These are phyloP conservation scores for Zymoseptoria passerinii DNA, from an alignment of 2,329 filamentous ascomycete genomes.

Conservation along the genomic window DNA sequence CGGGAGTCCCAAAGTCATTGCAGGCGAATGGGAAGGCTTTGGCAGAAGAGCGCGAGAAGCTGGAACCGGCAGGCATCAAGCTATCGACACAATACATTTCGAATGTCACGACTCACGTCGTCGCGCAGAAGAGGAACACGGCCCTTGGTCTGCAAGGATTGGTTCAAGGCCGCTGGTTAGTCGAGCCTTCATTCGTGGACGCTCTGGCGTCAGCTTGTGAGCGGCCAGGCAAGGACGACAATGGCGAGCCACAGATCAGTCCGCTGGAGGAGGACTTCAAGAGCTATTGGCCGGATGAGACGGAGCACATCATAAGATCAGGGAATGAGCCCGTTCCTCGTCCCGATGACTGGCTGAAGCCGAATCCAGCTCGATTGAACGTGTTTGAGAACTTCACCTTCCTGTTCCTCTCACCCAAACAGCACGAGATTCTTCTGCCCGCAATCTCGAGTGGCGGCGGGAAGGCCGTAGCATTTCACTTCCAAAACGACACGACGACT, in stretches of 20 bases:
- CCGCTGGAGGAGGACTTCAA: conserved; percentile 73
- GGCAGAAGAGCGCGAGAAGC: conserved; percentile 50
- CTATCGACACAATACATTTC: conserved; percentile 64
- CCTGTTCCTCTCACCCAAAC: conserved; percentile 68
- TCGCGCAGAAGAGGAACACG: conserved; percentile 83
- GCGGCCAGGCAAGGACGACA: conserved; percentile 12
- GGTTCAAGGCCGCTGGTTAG: conserved; percentile 70
- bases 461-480: conserved; percentile 63
- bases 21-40: conserved; percentile 47
- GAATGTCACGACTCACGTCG: conserved; percentile 71
- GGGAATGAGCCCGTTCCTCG: conserved; percentile 67
- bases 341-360: conserved; percentile 55
- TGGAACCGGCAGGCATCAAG: conserved; percentile 87
- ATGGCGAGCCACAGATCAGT: conserved; percentile 18
- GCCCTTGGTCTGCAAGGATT: conserved; percentile 79
- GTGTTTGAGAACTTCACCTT: conserved; percentile 86
- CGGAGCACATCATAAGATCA: conserved; percentile 61
- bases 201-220: conserved; percentile 56
- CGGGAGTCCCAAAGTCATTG: conserved; percentile 55
- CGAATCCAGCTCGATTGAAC: conserved; percentile 55
- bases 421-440: conserved; percentile 66
- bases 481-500: conserved; percentile 52
- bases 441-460: conserved; percentile 73
- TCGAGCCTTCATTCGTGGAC: conserved; percentile 64
- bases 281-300: conserved; percentile 65